Base-by-base conservation (phyloP, 148 eudicot genomes). In the Salicornia ramosissima region DNA sequence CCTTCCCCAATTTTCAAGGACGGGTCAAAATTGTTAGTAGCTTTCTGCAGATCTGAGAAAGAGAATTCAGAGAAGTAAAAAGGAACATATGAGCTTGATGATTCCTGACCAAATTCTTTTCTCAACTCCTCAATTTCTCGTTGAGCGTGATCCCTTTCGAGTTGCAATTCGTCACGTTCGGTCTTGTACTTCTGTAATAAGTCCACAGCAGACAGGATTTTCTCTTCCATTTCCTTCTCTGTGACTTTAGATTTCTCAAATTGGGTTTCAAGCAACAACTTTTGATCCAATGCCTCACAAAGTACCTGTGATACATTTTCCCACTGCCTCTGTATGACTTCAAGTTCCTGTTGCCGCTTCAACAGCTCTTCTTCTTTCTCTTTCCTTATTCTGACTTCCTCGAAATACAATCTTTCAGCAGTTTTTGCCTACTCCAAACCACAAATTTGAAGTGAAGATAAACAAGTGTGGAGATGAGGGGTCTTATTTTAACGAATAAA, bases 1-100 rank as follows among this genome's bases (percentile, higher is more conserved):
- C 97, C 97, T 83, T 91, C 93, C 53, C 92, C 92, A 34, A 91
- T 89, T 84, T 84, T 88, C 78, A 82, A 77, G 29, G 83, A 82
- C 43, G 65, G 79, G 71, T 85, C 82, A 64, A 91, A 91, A 66
- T 64, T 31, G 46, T 60, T 69, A 25, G 99, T 94, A 14, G 91
- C 97, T 72, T 83, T 83, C 75, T 82, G 77, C 71, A 94, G 83
- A 68, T 94, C 99, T 2, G 74, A 80, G 77, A 83, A 81, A 61
- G 87, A 84, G 69, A 88, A 83, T 50, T 80, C 88, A 3, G 85
- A 74, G 71, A 80, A 88, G 84, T 79, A 83, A 49, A 40, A 69
- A 54, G 91, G 76, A n/a, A 26, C 30, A 24, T 69, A 64, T 29
- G 84, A 47, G 66, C 72, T 77, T 43, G 89, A 83, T 29, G 82